phyloP scores from a whole-genome alignment of 2,329 filamentous ascomycete species.

The Botrytis cinerea region DNA sequence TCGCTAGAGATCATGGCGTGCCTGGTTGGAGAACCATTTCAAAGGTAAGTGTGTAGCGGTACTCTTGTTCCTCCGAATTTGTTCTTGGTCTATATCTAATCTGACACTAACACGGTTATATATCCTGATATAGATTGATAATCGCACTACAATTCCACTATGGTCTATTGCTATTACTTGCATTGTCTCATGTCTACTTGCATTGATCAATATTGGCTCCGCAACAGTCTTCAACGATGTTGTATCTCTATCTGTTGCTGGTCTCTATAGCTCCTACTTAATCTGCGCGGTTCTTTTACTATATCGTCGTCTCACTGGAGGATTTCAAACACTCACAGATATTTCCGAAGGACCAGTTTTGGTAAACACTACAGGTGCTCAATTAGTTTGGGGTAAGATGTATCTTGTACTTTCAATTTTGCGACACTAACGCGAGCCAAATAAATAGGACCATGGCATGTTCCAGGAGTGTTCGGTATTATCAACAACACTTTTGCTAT shows the following conservation, averaged over 20 bases:
- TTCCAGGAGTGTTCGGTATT: slow-evolving; percentile 44
- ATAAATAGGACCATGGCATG: slow-evolving; percentile 20
- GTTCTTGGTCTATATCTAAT: rapidly evolving
- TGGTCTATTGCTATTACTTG: slow-evolving; percentile 19
- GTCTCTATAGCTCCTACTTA: slow-evolving; percentile 24
- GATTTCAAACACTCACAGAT: neutral
- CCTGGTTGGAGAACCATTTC: slow-evolving; percentile 45
- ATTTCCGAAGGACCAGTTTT: slow-evolving; percentile 3
- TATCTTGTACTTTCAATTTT: neutral
- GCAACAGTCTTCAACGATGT: slow-evolving; percentile 53
- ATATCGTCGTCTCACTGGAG: slow-evolving; percentile 22
- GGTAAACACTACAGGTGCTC: slow-evolving; percentile 17
- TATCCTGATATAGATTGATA: slow-evolving; percentile 13
- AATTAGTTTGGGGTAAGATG: slow-evolving; percentile 19
- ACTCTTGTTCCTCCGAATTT: neutral
- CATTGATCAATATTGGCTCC: slow-evolving; percentile 51
- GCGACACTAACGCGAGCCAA: neutral
- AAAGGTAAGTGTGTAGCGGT: slow-evolving; percentile 30
- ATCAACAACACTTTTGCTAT: slow-evolving; percentile 47
- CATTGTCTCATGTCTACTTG: slow-evolving; percentile 16
- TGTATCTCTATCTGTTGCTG: slow-evolving; percentile 44
- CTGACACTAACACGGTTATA: neutral
- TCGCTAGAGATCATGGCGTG: slow-evolving; percentile 49
- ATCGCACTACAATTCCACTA: slow-evolving; percentile 3
- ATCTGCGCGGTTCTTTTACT: slow-evolving; percentile 23